Evolutionary conservation across 352 stramenopile genomes (phyloP).

Genomic region (Halophytophthora polymorphica): DNA sequence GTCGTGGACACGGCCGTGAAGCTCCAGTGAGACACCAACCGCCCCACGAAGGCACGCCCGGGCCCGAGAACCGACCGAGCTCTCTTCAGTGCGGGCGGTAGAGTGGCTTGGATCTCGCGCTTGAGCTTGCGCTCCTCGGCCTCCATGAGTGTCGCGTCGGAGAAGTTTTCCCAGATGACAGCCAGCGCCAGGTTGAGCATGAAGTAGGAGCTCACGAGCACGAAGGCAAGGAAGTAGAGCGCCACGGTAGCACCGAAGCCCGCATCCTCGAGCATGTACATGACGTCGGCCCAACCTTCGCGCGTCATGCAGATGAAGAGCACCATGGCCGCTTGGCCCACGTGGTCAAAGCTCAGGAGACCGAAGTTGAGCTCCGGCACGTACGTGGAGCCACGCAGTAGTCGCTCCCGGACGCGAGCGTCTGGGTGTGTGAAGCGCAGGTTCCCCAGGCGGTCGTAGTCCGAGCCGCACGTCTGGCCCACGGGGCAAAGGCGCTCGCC

Average conservation of each 20-base stretch:
- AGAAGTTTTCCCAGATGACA: slow-evolving; percentile 86
- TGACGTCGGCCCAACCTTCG: slow-evolving; percentile 84
- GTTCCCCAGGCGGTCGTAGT: slow-evolving; percentile 56
- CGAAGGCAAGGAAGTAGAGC: slow-evolving; percentile 85
- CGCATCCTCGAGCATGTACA: slow-evolving; percentile 63
- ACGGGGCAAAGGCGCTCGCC: slow-evolving; percentile 28
- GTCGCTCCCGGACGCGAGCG: slow-evolving; percentile 19
- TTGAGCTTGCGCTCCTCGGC: slow-evolving; percentile 35
- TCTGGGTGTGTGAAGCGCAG: slow-evolving; percentile 63
- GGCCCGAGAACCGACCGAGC: slow-evolving; percentile 2
- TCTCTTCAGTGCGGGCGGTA: slow-evolving; percentile 3
- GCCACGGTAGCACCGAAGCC: slow-evolving; percentile 34
- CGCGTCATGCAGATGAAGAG: slow-evolving; percentile 91
- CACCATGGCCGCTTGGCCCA: slow-evolving; percentile 70
- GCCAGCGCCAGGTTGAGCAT: slow-evolving; percentile 90
- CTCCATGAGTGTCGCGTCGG: slow-evolving; percentile 53
- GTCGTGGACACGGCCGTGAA: slow-evolving; percentile 50
- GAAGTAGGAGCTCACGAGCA: slow-evolving; percentile 88
- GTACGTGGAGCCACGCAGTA: slow-evolving; percentile 41
- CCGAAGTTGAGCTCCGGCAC: slow-evolving; percentile 78
- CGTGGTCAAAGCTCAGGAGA: slow-evolving; percentile 86
- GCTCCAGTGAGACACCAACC: slow-evolving; percentile 38
- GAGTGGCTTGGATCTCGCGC: slow-evolving; percentile 17
- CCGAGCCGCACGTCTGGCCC: slow-evolving; percentile 51
- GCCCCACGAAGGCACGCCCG: slow-evolving; percentile 14